Evolutionary conservation across 208 protist genomes (phyloP).

Genomic region (Naegleria fowleri): DNA sequence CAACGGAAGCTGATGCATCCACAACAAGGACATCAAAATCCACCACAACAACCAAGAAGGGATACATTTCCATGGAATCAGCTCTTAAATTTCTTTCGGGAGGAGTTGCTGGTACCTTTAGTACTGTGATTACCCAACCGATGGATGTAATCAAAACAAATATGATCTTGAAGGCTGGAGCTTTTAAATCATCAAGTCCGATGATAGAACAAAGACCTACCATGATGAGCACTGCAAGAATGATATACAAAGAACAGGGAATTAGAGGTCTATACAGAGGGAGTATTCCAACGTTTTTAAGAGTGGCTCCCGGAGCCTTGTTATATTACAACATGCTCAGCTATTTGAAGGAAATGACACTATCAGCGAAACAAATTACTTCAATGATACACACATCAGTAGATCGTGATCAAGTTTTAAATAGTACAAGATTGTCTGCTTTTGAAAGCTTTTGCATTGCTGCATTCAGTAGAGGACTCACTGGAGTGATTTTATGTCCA

Average conservation of each 20-base stretch:
- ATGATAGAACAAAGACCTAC: not conserved
- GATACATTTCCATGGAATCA: too few species aligned
- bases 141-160: not conserved
- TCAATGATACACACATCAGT: not conserved
- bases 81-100: not conserved
- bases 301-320: not conserved
- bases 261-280: constrained; percentile 14
- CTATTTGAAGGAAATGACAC: not conserved
- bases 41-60: too few species aligned
- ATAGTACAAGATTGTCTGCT: not conserved
- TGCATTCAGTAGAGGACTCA: not conserved
- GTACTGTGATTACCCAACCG: not conserved
- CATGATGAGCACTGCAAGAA: not conserved
- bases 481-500: not conserved
- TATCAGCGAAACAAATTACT: not conserved
- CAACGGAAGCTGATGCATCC: too few species aligned
- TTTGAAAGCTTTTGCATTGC: constrained; percentile 6
- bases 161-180: not conserved
- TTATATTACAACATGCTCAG: not conserved
- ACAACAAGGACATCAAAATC: too few species aligned
- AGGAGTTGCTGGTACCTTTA: not conserved
- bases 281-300: not conserved
- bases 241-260: not conserved
- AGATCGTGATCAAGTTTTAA: not conserved
- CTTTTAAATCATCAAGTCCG: not conserved